Conservation (phyloP, 345 rosid species). For the Aegle marmelos region DNA sequence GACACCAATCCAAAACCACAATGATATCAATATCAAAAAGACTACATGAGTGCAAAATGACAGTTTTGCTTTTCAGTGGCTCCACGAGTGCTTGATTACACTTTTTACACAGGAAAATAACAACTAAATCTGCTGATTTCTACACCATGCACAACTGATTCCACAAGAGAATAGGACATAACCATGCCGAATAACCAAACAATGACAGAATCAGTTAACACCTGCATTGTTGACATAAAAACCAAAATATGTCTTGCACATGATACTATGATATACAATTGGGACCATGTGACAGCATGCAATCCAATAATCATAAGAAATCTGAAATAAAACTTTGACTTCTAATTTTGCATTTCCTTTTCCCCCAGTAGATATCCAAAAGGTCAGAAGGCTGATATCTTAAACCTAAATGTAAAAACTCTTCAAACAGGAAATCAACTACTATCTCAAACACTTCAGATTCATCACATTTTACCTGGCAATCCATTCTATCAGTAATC, state of each 20-base stretch:
- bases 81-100: not conserved
- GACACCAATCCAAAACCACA: not conserved
- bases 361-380: not conserved
- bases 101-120: not conserved
- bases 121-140: not conserved
- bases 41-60: not conserved
- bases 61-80: not conserved
- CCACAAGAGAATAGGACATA: not conserved
- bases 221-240: not conserved
- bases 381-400: not conserved
- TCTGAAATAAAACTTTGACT: not conserved
- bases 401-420: not conserved
- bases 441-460: not conserved
- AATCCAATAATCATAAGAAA: not conserved
- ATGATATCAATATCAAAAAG: not conserved
- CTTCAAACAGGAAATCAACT: not conserved
- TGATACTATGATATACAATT: not conserved
- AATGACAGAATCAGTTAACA: too few species aligned
- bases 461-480: slow-evolving; percentile 58
- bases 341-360: not conserved
- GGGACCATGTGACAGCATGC: not conserved
- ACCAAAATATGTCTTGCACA: not conserved
- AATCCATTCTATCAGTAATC: slow-evolving; percentile 95
- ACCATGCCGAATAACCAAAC: not conserved
- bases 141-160: not conserved